These are phyloP conservation scores for Amesomyces nigricolor DNA, from an alignment of 2,329 filamentous ascomycete genomes.

Conservation along the genomic window DNA sequence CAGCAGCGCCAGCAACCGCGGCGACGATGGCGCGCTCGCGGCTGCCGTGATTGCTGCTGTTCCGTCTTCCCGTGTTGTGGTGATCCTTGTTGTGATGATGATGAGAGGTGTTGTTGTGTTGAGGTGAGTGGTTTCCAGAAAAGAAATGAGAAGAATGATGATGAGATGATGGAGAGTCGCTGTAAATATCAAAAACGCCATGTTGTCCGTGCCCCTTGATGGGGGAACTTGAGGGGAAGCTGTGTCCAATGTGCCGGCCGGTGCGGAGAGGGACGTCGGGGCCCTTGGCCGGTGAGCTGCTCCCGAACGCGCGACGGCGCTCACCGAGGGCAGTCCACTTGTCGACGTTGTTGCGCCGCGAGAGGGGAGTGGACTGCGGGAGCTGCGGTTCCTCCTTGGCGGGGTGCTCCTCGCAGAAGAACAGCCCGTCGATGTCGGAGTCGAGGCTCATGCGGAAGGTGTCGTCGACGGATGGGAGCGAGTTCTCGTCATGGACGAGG, in stretches of 20 bases:
- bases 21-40: constrained; percentile 37
- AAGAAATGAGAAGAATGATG: constrained; percentile 35
- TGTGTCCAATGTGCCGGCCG: constrained; percentile 39
- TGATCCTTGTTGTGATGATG: constrained; percentile 9
- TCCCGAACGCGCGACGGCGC: constrained; percentile 63
- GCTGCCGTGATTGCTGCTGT: constrained; percentile 33
- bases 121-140: constrained; percentile 31
- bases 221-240: constrained; percentile 28
- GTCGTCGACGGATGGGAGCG: constrained; percentile 34
- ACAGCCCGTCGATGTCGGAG: constrained; percentile 62
- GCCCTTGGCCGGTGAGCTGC: constrained; percentile 43
- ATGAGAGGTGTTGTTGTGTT: constrained; percentile 10
- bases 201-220: constrained; percentile 30
- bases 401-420: constrained; percentile 61
- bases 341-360: constrained; percentile 61
- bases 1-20: no score
- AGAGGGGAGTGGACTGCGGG: constrained; percentile 51
- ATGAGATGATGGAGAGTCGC: constrained; percentile 13
- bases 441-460: constrained; percentile 47
- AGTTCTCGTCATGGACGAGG: constrained; percentile 34
- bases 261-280: constrained; percentile 40
- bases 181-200: constrained; percentile 44
- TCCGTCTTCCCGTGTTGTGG: constrained; percentile 27
- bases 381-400: constrained; percentile 30
- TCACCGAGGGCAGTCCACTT: constrained; percentile 90